These are phyloP conservation scores for Neocatenulostroma microsporum DNA, from an alignment of 2,329 filamentous ascomycete species.

Conservation along the genomic window DNA sequence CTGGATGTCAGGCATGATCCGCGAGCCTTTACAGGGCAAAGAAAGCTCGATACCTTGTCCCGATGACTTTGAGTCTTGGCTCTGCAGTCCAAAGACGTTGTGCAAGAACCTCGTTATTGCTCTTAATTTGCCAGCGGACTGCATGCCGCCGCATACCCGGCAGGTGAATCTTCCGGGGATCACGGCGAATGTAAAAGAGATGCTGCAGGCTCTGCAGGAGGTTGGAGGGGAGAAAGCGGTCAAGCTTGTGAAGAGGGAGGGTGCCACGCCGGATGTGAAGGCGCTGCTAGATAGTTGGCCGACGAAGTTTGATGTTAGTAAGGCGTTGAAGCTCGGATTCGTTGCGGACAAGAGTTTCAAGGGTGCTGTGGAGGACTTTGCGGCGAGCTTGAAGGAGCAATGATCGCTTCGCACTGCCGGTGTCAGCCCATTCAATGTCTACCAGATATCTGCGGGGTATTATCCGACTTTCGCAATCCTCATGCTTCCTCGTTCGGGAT, in stretches of 20 bases:
- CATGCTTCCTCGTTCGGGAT: too few species aligned
- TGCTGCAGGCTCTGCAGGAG: constrained; percentile 49
- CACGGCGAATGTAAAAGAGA: constrained; percentile 48
- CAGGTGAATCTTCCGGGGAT: constrained; percentile 50
- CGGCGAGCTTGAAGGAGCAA: constrained; percentile 24
- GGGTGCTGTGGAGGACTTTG: constrained; percentile 40
- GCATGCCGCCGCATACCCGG: constrained; percentile 42
- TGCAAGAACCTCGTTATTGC: constrained; percentile 49
- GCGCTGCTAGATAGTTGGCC: constrained; percentile 52
- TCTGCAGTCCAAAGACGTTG: constrained; percentile 49
- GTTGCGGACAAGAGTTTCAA: constrained; percentile 42
- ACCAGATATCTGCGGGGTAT: too few species aligned
- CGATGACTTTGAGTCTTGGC: constrained; percentile 49
- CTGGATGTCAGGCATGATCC: constrained; percentile 47
- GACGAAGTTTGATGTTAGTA: constrained; percentile 47
- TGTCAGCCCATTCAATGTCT: too few species aligned
- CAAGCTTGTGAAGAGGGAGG: constrained; percentile 44
- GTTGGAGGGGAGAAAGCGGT: constrained; percentile 49
- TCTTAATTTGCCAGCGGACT: constrained; percentile 42
- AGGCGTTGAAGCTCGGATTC: constrained; percentile 49
- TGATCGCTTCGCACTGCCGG: too few species aligned
- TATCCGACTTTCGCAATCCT: too few species aligned
- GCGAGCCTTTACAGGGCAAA: constrained; percentile 44
- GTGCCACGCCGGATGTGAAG: constrained; percentile 43
- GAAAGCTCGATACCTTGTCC: constrained; percentile 46